Percentiles rank a stretch among this genome's conserved stretches.
Conservation (phyloP, 495 filamentous ascomycete species). For the Pyrenula massariospora region DNA sequence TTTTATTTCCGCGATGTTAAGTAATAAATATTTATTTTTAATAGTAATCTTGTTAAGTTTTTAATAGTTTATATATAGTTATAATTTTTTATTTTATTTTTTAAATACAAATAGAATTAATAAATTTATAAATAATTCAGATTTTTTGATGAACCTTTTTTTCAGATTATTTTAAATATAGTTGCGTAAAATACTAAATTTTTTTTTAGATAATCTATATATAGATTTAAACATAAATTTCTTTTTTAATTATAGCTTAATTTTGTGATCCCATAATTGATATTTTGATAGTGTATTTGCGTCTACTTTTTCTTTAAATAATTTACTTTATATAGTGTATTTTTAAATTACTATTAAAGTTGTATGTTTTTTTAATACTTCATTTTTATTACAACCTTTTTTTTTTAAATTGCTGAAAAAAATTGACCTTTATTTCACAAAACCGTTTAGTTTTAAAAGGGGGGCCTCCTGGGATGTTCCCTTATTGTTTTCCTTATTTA, state of each 20-base stretch:
- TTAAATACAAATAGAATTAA: slow-evolving; percentile 4
- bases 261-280: background rate
- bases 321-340: background rate
- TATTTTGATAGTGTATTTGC: background rate
- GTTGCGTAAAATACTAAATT: background rate
- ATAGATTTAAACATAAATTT: slow-evolving; percentile 1
- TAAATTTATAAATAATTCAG: slow-evolving; percentile 3
- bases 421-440: background rate
- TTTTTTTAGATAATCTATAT: background rate
- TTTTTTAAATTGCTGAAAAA: too few relatives aligned
- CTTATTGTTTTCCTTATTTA: background rate
- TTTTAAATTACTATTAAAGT: background rate
- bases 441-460: background rate
- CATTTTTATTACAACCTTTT: too few relatives aligned
- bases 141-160: slow-evolving; percentile 4
- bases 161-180: background rate
- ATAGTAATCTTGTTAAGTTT: slow-evolving; percentile 8
- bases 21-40: slow-evolving; percentile 8
- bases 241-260: too few relatives aligned
- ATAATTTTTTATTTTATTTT: background rate
- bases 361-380: too few relatives aligned
- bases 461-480: background rate
- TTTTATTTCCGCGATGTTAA: slow-evolving; percentile 4
- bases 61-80: slow-evolving; percentile 8
- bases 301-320: background rate